A percentile compares a stretch with the other conserved stretches of the same genome.
Evolutionary conservation across 768 basidiomycete genomes (phyloP).

Genomic region (Cystoderma amianthinum): DNA sequence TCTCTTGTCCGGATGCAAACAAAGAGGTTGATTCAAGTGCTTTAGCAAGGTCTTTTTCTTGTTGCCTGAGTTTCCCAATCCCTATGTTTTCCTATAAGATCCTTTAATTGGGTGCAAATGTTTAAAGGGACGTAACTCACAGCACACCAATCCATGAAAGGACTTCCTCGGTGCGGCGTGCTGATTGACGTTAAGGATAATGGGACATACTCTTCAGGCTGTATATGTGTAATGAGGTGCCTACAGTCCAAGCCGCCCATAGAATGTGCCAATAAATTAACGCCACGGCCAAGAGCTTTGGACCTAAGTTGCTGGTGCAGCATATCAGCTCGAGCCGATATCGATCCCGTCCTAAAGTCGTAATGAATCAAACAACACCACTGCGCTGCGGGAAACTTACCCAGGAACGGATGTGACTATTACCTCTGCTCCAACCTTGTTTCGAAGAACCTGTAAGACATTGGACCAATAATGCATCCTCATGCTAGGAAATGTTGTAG

Average conservation of each 20-base stretch:
- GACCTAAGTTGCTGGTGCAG: conserved; percentile 67
- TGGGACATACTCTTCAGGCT: conserved; percentile 77
- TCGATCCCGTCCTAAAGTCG: conserved; percentile 75
- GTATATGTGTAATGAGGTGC: conserved; percentile 82
- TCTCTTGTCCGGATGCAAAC: too few relatives aligned
- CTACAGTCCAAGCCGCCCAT: conserved; percentile 98
- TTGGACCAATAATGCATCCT: conserved; percentile 94
- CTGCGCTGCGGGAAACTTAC: conserved; percentile 35
- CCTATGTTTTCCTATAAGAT: conserved; percentile 76
- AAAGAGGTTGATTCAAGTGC: conserved; percentile 5
- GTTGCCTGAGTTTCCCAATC: conserved; percentile 60
- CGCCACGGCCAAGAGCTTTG: conserved; percentile 63
- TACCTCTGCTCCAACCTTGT: conserved; percentile 87
- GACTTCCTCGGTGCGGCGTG: conserved; percentile 93
- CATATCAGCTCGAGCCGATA: conserved; percentile 69
- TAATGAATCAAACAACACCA: not conserved
- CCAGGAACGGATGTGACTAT: conserved; percentile 92
- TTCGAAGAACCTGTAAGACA: conserved; percentile 71
- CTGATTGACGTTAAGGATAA: conserved; percentile 83
- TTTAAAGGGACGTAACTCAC: conserved; percentile 30
- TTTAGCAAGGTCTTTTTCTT: conserved; percentile 24
- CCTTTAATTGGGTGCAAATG: not conserved
- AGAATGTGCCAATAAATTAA: conserved; percentile 94
- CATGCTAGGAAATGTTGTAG: conserved; percentile 72
- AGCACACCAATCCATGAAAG: conserved; percentile 99